Conservation (phyloP, 352 stramenopile genomes). For the Elongisporangium prolatum region DNA sequence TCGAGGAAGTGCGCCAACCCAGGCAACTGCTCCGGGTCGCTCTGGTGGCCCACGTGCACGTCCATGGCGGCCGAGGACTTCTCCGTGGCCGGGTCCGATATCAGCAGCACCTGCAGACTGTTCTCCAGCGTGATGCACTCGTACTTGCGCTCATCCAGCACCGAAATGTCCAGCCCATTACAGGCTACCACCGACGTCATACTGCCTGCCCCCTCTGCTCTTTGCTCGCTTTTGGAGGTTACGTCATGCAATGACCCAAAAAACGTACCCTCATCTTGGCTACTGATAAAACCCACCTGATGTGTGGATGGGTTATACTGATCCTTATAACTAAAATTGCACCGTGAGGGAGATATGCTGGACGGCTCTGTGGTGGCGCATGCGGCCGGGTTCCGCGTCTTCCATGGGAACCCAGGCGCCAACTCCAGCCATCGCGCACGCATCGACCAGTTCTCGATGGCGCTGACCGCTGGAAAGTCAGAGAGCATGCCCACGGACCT, state of each 20-base stretch:
- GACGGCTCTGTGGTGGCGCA: conserved; percentile 38
- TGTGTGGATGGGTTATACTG: neutral
- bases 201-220: neutral
- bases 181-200: conserved; percentile 29
- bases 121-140: conserved; percentile 47
- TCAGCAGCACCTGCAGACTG: conserved; percentile 67
- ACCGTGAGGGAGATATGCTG: conserved; percentile 17
- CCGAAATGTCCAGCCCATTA: conserved; percentile 57
- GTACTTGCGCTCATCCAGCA: conserved; percentile 63
- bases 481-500: conserved; percentile 29
- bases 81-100: conserved; percentile 90
- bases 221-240: neutral
- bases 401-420: conserved; percentile 33
- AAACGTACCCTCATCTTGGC: neutral
- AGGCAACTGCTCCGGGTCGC: conserved; percentile 82
- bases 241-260: neutral
- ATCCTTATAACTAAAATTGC: neutral
- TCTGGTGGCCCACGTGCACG: conserved; percentile 93
- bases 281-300: neutral
- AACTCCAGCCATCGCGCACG: conserved; percentile 22
- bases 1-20: conserved; percentile 92
- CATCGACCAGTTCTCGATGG: conserved; percentile 26
- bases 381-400: conserved; percentile 46
- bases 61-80: conserved; percentile 93
- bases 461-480: conserved; percentile 8